Percentiles rank a stretch among this genome's conserved stretches.
These are phyloP conservation scores for Choanephora cucurbitarum DNA, from an alignment of 371 early-diverging fungal species.

Conservation along the genomic window DNA sequence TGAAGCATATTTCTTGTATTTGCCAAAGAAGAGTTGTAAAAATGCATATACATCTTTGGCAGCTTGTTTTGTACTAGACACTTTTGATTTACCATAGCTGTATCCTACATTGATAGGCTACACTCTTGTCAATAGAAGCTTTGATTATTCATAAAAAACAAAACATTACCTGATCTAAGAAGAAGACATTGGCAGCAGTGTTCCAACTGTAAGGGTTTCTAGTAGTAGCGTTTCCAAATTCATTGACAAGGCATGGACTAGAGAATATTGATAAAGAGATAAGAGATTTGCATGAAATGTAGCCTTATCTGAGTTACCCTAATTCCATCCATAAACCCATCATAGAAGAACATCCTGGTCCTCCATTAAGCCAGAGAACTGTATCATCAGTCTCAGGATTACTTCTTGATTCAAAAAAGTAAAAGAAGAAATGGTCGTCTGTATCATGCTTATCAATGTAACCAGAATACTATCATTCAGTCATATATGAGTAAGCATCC, in stretches of 20 bases:
- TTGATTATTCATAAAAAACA: background rate
- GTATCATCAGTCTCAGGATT: constrained; percentile 75
- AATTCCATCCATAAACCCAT: constrained; percentile 85
- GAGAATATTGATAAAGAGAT: background rate
- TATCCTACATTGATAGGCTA: constrained; percentile 79
- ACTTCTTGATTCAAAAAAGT: constrained; percentile 85
- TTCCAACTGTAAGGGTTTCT: constrained; percentile 80
- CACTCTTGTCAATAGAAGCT: background rate
- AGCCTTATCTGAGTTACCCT: constrained; percentile 31
- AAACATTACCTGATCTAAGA: constrained; percentile 70
- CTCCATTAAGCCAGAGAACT: constrained; percentile 85
- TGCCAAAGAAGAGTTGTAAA: constrained; percentile 70
- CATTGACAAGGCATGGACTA: constrained; percentile 66
- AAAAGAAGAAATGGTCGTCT: constrained; percentile 77
- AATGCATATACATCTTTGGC: constrained; percentile 65
- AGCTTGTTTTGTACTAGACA: constrained; percentile 51
- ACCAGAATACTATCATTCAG: constrained; percentile 31
- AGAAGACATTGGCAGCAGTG: constrained; percentile 77
- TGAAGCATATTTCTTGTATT: constrained; percentile 48
- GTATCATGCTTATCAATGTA: constrained; percentile 34
- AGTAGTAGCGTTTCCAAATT: constrained; percentile 56
- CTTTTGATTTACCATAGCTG: constrained; percentile 68
- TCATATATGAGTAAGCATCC: constrained; percentile 2
- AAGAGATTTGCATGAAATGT: background rate
- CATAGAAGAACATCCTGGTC: constrained; percentile 84